Conservation (phyloP, 306 rosid genomes). For the Trifolium pratense region DNA sequence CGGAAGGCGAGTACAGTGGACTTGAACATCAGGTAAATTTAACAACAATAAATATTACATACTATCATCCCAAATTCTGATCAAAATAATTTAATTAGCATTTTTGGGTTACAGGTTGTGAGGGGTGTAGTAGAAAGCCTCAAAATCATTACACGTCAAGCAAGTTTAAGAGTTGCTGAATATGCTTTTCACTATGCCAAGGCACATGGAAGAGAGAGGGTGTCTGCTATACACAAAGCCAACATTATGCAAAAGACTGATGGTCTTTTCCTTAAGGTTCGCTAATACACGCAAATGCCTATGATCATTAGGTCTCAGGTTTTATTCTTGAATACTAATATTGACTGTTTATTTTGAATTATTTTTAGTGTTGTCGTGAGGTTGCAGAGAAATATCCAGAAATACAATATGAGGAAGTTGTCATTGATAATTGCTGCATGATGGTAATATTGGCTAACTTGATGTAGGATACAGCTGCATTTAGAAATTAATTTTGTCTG, state of each 20-base stretch:
- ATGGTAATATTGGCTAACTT: slow-evolving; percentile 62
- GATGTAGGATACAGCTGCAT: slow-evolving; percentile 29
- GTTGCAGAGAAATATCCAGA: slow-evolving; percentile 98
- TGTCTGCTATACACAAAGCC: slow-evolving; percentile 98
- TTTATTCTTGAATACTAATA: slow-evolving; percentile 18
- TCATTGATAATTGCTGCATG: slow-evolving; percentile 99
- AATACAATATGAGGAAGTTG: slow-evolving; percentile 90
- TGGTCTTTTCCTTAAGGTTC: slow-evolving; percentile 77
- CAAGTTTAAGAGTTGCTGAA: slow-evolving; percentile 98
- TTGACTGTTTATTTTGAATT: slow-evolving; percentile 33
- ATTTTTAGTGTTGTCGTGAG: slow-evolving; percentile 92
- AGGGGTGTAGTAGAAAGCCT: slow-evolving; percentile 99
- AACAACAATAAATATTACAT: neutral
- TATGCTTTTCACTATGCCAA: slow-evolving; percentile 98
- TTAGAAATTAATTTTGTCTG: slow-evolving; percentile 26
- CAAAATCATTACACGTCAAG: slow-evolving; percentile 97
- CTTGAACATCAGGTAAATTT: slow-evolving; percentile 95
- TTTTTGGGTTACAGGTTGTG: slow-evolving; percentile 75
- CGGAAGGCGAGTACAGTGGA: slow-evolving; percentile 97
- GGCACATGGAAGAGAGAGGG: slow-evolving; percentile 91
- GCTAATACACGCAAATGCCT: slow-evolving; percentile 9
- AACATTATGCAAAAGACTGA: slow-evolving; percentile 99
- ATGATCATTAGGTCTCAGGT: neutral
- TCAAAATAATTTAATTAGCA: slow-evolving; percentile 30
- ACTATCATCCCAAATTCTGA: slow-evolving; percentile 18